A percentile compares a stretch with the other conserved stretches of the same genome.
phyloP scores from a whole-genome alignment of 176 grass and related monocot species.

The Saccharum spontaneum region DNA sequence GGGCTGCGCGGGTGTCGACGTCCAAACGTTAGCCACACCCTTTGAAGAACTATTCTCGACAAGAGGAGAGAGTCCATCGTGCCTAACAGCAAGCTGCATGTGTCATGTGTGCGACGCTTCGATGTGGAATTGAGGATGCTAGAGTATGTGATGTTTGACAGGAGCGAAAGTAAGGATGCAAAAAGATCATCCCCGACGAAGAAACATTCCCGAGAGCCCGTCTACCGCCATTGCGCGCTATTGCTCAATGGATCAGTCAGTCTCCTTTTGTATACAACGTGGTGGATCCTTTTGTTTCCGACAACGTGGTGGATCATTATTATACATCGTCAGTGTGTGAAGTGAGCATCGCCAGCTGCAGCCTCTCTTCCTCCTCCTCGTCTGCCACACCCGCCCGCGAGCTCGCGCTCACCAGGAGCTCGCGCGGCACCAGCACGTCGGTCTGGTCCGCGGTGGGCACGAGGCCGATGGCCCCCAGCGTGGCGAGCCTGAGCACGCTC shows the following conservation, averaged over 20 bases:
- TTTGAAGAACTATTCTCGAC: neutral
- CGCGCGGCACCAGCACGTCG: constrained; percentile 59
- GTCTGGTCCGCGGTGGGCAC: constrained; percentile 55
- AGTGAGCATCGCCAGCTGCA: constrained; percentile 60
- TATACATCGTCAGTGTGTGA: constrained; percentile 19
- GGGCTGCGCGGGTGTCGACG: too few species aligned
- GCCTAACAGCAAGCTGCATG: neutral
- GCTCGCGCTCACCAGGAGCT: constrained; percentile 33
- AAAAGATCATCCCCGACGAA: neutral
- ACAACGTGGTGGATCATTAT: neutral
- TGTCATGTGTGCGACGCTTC: neutral
- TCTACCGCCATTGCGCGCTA: neutral
- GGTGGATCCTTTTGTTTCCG: too few species aligned
- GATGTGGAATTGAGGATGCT: neutral
- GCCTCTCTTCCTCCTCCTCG: constrained; percentile 37
- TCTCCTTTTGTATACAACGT: neutral
- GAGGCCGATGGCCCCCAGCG: constrained; percentile 56
- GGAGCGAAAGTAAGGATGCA: neutral
- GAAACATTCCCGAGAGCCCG: neutral
- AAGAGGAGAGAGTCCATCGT: neutral
- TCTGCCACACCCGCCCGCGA: neutral
- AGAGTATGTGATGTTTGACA: neutral
- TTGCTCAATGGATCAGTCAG: neutral
- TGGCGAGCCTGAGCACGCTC: constrained; percentile 66
- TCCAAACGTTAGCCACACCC: too few species aligned